These are phyloP conservation scores for Schizochytrium sp. DNA, from an alignment of 108 stramenopile species.

Conservation along the genomic window DNA sequence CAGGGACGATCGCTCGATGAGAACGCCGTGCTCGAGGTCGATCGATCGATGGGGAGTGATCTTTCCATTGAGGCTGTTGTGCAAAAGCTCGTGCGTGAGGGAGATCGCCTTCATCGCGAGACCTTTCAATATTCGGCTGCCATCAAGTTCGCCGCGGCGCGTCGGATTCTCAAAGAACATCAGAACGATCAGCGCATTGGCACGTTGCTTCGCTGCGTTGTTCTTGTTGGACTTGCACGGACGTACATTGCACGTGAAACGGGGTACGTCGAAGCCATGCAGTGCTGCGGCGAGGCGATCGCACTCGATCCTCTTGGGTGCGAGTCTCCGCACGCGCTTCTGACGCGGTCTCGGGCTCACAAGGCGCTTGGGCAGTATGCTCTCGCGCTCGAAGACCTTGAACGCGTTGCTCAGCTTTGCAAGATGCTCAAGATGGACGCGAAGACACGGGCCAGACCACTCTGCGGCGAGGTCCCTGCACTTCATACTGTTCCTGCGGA, in stretches of 20 bases:
- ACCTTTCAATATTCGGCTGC: background rate
- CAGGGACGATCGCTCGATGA: background rate
- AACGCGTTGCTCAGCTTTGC: background rate
- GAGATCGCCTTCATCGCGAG: background rate
- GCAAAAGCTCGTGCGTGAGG: background rate
- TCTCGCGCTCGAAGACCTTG: background rate
- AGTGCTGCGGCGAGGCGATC: background rate
- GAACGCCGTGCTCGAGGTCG: background rate
- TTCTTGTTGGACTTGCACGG: background rate
- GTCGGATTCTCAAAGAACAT: background rate
- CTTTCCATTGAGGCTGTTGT: background rate
- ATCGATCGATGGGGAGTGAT: background rate
- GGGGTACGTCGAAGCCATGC: background rate
- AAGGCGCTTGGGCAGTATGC: background rate
- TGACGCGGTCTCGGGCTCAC: background rate
- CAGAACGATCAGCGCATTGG: background rate
- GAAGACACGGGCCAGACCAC: background rate
- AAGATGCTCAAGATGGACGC: background rate
- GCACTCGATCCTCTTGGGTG: background rate
- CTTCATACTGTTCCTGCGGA: background rate
- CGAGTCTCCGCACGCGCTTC: background rate
- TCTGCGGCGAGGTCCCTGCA: background rate
- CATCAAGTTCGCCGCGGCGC: background rate
- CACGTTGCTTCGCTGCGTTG: background rate
- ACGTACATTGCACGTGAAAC: background rate